Evolutionary conservation across 1,284 basidiomycete genomes (phyloP), one percentile per base, ranked within the genome.

Genomic region (Ceratobasidium sp.): DNA sequence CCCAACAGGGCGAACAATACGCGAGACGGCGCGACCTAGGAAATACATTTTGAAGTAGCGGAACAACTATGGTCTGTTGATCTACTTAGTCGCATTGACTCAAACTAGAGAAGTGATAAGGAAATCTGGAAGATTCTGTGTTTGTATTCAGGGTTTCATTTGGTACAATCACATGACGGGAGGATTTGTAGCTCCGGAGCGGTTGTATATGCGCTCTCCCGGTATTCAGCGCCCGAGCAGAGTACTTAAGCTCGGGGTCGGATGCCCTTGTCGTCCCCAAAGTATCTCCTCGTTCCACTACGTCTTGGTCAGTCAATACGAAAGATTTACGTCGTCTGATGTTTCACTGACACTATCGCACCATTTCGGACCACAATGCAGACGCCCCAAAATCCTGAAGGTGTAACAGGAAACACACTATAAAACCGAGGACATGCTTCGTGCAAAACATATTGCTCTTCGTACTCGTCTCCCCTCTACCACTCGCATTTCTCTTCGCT

Each of bases 401-500:
- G 50, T 69, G 64, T 67, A 67, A 43, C 38, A 43, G 23, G 46
- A 67, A 55, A 49, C 35, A 23, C 14, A 6, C 38, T 57, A 69
- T 69, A 69, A 69, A 69, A 69, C 32, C 64, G 14, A 23, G 41
- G 21, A 13, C 64, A 69, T 69, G 64, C 64, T 69, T 57, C 50
- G 52, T 43, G 64, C 64, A 18, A 69, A 52, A 46, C 64, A 69
- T 57, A 57, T 69, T 41, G 64, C 52, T 44, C 62, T 74, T 64
- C 66, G 61, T 59, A 59, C 71, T 50, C 50, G 67, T 26, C 69
- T 77, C 49, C 47, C 73, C 47, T 54, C 63, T 23, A 50, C 64
- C 35, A 69, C 64, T 43, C 64, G 64, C 64, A 41, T 69, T 26
- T 69, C 52, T 47, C 50, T 69, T 44, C 75, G 77, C 43, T 75